Base-by-base conservation (phyloP, 1,139 yeast species). In the Candida glucosophila region DNA sequence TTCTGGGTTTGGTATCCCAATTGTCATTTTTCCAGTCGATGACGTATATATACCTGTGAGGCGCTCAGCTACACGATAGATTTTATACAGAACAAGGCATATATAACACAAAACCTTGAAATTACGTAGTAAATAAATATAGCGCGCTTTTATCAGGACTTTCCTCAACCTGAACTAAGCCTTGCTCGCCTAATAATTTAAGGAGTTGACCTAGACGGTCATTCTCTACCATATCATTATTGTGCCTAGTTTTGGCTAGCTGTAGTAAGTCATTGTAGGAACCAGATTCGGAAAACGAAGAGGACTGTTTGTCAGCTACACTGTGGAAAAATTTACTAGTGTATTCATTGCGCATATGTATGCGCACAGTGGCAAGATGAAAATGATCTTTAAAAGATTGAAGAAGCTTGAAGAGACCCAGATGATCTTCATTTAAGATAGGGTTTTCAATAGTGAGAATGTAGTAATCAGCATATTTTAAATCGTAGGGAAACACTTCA, bases 401-500 rank as follows among this genome's bases (percentile, higher is more conserved):
- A 6, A 58, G 32, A 16, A 41, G 17, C 2, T 42, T 30, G 5
- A 55, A 29, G n/a, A 58, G 39, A 14, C 35, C 36, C 1, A 27
- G 19, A 32, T 56, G 61, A 27, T 48, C 37, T 7, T 36, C 30
- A 6, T 33, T 29, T 3, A 51, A 24, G 10, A 49, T 39, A 3
- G 48, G 42, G 5, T 37, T 32, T 31, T 57, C 64, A 3, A 60
- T 46, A 4, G 63, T 49, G n/a, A 62, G 37, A 13, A 60, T 25
- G 27, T 38, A 40, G 22, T 41, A 48, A 13, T 42, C 45, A 17
- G 47, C 41, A 34, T 44, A 61, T n/a, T 31, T 30, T 8, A 61
- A 25, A 25, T 59, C 64, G 30, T 41, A 58, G 5, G 67, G 64
- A 12, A 57, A 41, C 1, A 40, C 29, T 4, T 39, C 42, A 2